Evolutionary conservation across 257 asterid species (phyloP).

Genomic region (Gentiana dahurica): DNA sequence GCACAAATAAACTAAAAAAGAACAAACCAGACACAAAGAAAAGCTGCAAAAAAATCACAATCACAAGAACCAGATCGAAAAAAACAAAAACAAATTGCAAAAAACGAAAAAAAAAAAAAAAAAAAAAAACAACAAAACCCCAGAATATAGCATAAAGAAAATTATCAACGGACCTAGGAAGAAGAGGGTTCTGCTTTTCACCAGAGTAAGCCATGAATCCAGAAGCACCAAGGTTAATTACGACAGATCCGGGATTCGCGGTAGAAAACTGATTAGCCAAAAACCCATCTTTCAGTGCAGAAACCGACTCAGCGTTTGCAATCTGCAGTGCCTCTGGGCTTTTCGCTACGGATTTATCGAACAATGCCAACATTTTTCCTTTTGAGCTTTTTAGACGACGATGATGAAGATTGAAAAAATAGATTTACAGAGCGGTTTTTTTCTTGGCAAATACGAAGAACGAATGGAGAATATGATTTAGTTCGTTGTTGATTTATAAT

Average conservation of each 20-base stretch:
- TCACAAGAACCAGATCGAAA: conserved; percentile 1
- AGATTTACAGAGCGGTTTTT: neutral
- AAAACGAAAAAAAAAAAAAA: conserved; percentile 13
- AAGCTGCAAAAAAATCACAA: neutral
- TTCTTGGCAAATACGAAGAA: neutral
- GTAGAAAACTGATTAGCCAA: conserved; percentile 63
- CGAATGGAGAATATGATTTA: no score
- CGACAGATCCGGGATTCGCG: conserved; percentile 50
- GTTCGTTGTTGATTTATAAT: no score
- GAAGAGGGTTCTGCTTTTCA: conserved; percentile 54
- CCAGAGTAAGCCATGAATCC: conserved; percentile 70
- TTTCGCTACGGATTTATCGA: conserved; percentile 73
- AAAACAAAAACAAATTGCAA: neutral
- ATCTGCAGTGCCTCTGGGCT: conserved; percentile 82
- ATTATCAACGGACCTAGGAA: conserved; percentile 46
- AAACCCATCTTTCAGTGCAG: conserved; percentile 64
- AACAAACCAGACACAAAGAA: neutral
- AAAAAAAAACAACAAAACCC: neutral
- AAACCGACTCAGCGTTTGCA: conserved; percentile 24
- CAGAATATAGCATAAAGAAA: neutral
- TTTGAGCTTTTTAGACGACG: no score
- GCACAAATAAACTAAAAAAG: neutral
- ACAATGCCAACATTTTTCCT: conserved; percentile 63
- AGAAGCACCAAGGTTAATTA: conserved; percentile 60
- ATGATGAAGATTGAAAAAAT: no score